Percentiles rank a stretch among this genome's conserved stretches.
Evolutionary conservation across 2,329 filamentous ascomycete species (phyloP).

Genomic region (Fusarium sp.): DNA sequence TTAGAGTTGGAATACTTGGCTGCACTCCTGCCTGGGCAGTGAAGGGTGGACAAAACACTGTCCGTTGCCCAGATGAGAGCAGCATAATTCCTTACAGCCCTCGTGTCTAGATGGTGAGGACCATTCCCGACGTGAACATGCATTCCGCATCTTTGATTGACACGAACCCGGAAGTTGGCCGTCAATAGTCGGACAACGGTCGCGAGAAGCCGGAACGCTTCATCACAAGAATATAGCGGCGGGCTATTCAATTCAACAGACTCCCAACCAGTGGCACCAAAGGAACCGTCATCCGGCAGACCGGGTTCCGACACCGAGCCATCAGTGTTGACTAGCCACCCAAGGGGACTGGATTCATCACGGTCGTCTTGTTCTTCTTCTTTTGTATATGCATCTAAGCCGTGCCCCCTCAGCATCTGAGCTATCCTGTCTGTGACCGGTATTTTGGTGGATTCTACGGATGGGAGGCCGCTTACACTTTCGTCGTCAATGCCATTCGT

Average conservation of each 20-base stretch:
- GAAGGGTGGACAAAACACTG: slow-evolving; percentile 50
- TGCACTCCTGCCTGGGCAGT: slow-evolving; percentile 47
- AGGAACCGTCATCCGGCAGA: neutral
- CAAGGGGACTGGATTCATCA: neutral
- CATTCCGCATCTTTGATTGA: slow-evolving; percentile 51
- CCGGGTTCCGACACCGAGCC: neutral
- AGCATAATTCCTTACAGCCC: slow-evolving; percentile 46
- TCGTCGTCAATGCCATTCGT: neutral
- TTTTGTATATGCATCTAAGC: neutral
- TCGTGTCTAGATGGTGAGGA: slow-evolving; percentile 42
- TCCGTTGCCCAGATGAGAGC: slow-evolving; percentile 52
- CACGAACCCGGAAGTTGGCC: slow-evolving; percentile 44
- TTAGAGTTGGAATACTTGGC: slow-evolving; percentile 8
- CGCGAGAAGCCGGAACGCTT: slow-evolving; percentile 45
- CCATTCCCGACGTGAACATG: slow-evolving; percentile 55
- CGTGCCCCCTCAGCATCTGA: neutral
- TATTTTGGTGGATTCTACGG: neutral
- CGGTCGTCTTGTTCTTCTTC: neutral
- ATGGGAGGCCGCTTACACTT: neutral
- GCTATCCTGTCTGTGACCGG: neutral
- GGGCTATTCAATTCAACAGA: slow-evolving; percentile 50
- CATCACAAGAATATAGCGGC: slow-evolving; percentile 46
- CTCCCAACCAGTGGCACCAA: neutral
- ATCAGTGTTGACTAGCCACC: slow-evolving; percentile 25
- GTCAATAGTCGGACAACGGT: slow-evolving; percentile 50